These are phyloP conservation scores for Podospora didyma DNA, from an alignment of 495 filamentous ascomycete species.

Conservation along the genomic window DNA sequence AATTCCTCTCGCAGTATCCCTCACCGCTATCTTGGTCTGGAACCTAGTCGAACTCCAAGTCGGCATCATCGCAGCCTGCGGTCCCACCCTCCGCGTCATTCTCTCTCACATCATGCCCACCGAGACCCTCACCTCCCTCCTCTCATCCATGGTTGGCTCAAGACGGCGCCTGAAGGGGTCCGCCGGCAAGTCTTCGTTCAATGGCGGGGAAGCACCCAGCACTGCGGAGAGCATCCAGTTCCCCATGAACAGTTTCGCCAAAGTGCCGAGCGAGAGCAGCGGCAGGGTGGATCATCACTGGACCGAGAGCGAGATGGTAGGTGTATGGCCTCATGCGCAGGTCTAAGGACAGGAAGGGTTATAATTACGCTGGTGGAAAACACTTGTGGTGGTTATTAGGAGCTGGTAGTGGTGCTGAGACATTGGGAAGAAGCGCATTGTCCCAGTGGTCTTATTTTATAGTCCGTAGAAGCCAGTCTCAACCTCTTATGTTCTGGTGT, in stretches of 20 bases:
- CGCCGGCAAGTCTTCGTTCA: neutral
- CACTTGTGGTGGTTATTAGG: too few species aligned
- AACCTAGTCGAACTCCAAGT: constrained; percentile 20
- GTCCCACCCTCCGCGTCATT: constrained; percentile 10
- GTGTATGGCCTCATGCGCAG: neutral
- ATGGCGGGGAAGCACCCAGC: neutral
- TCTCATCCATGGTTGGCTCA: constrained; percentile 3
- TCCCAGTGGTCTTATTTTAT: too few species aligned
- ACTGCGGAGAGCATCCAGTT: neutral
- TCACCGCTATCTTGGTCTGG: constrained; percentile 15
- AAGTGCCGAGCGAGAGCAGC: neutral
- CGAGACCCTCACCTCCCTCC: constrained; percentile 7
- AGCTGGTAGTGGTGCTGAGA: too few species aligned
- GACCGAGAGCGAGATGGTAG: neutral
- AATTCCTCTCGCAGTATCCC: neutral
- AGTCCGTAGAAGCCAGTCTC: too few species aligned
- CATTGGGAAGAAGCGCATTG: too few species aligned
- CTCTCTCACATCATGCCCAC: constrained; percentile 7
- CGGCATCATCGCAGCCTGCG: constrained; percentile 20
- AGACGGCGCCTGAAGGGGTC: neutral
- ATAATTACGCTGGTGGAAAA: too few species aligned
- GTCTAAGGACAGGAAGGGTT: neutral
- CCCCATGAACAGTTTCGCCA: neutral
- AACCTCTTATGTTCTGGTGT: too few species aligned
- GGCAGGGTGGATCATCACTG: neutral